Percentiles rank a stretch among this genome's conserved stretches.
Evolutionary conservation across 495 filamentous ascomycete genomes (phyloP).

Genomic region (Neurospora sublineolata): DNA sequence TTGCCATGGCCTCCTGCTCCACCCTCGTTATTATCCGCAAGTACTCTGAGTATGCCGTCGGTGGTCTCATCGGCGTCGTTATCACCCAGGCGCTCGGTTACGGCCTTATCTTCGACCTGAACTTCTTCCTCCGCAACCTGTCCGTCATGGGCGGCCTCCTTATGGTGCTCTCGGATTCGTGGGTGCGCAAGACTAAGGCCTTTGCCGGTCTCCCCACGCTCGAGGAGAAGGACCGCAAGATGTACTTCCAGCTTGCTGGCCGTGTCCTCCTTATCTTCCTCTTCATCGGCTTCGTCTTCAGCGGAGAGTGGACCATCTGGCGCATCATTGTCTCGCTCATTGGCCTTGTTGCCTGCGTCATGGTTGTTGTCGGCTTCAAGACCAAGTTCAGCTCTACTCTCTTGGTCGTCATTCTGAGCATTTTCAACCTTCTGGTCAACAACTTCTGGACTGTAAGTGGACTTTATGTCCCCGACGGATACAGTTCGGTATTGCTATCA

Average conservation of each 20-base stretch:
- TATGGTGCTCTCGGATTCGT: slow-evolving; percentile 96
- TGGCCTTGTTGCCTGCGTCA: slow-evolving; percentile 84
- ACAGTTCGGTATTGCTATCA: neutral
- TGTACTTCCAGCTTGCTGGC: slow-evolving; percentile 98
- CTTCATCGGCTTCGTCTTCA: slow-evolving; percentile 92
- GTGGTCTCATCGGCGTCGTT: slow-evolving; percentile 79
- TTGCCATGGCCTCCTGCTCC: slow-evolving; percentile 79
- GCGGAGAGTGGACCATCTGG: slow-evolving; percentile 82
- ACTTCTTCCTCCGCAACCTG: slow-evolving; percentile 98
- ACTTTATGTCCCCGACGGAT: slow-evolving; percentile 8
- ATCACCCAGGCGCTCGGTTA: slow-evolving; percentile 95
- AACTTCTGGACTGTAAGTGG: slow-evolving; percentile 97
- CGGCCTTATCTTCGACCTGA: slow-evolving; percentile 96
- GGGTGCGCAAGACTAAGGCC: slow-evolving; percentile 94
- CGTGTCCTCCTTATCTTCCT: slow-evolving; percentile 94
- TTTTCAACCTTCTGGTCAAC: slow-evolving; percentile 95
- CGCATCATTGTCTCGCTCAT: slow-evolving; percentile 70
- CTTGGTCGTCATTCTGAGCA: slow-evolving; percentile 82
- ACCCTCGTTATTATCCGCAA: slow-evolving; percentile 80
- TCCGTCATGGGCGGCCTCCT: slow-evolving; percentile 92
- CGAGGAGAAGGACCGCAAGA: slow-evolving; percentile 98
- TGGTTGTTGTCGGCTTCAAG: slow-evolving; percentile 99
- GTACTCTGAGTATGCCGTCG: slow-evolving; percentile 83
- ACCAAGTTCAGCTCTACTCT: slow-evolving; percentile 95
- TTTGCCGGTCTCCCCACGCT: slow-evolving; percentile 88